These are phyloP conservation scores for Oryza nivara DNA, from an alignment of 176 grass and related monocot genomes.

Conservation along the genomic window DNA sequence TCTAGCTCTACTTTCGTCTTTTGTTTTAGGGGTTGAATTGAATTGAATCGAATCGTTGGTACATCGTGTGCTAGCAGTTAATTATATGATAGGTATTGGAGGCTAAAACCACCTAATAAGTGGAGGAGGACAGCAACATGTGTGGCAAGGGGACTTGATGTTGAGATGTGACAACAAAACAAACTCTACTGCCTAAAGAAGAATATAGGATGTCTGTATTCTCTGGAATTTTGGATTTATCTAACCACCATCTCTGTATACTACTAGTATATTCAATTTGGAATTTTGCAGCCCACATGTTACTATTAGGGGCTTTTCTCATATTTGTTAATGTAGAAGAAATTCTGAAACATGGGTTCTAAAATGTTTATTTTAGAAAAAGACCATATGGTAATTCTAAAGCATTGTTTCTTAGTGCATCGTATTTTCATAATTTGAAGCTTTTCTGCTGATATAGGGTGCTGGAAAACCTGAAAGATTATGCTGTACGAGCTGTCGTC, in stretches of 20 bases:
- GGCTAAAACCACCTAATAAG: not conserved
- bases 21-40: not conserved
- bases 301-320: not conserved
- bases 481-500: slow-evolving; percentile 80
- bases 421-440: not conserved
- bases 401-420: not conserved
- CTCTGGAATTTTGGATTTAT: slow-evolving; percentile 34
- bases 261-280: not conserved
- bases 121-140: slow-evolving; percentile 3
- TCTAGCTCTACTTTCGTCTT: slow-evolving; percentile 12
- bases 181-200: slow-evolving; percentile 24
- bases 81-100: slow-evolving; percentile 11
- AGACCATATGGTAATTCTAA: not conserved
- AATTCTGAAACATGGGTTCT: not conserved
- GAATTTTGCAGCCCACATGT: not conserved
- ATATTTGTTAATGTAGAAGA: too few species aligned
- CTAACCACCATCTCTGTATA: slow-evolving; percentile 15
- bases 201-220: not conserved
- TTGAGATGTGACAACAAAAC: slow-evolving; percentile 33
- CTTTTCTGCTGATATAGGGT: slow-evolving; percentile 51
- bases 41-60: slow-evolving; percentile 16
- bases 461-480: slow-evolving; percentile 93
- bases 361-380: not conserved
- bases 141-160: not conserved
- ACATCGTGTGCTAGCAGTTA: not conserved